Evolutionary conservation across 2,329 filamentous ascomycete species (phyloP).

Genomic region (Colletotrichum brevisporum): DNA sequence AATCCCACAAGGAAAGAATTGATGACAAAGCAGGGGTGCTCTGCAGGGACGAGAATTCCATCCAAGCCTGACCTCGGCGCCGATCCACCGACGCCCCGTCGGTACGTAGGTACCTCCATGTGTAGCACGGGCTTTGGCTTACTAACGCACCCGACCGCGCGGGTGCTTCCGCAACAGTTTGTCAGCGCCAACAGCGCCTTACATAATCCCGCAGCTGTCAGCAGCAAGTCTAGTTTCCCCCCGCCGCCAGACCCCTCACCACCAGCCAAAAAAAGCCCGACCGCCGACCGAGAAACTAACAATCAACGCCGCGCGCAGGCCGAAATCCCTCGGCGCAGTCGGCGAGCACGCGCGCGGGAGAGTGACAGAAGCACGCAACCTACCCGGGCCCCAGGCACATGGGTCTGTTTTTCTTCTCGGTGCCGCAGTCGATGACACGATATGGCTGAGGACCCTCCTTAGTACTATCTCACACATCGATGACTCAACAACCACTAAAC

Average conservation of each 20-base stretch:
- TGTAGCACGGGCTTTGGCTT: no score
- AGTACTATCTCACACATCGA: not conserved
- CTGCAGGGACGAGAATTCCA: no score
- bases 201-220: constrained; percentile 14
- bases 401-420: not conserved
- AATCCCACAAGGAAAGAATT: not conserved
- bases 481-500: no score
- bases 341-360: constrained; percentile 2
- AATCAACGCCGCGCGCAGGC: constrained; percentile 11
- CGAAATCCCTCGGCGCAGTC: constrained; percentile 32
- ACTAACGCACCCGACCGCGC: constrained; percentile 5
- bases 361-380: constrained; percentile 4
- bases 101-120: no score
- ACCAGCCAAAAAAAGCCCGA: constrained; percentile 13
- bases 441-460: not conserved
- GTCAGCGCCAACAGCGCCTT: constrained; percentile 16
- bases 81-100: no score
- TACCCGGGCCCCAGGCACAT: not conserved
- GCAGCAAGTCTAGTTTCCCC: not conserved
- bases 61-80: no score
- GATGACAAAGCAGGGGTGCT: constrained; percentile 42
- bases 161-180: constrained; percentile 25
- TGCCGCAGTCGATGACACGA: not conserved
- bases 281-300: constrained; percentile 24
- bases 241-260: not conserved